These are phyloP conservation scores for Botrytis aclada DNA, from an alignment of 2,329 filamentous ascomycete genomes.

Conservation along the genomic window DNA sequence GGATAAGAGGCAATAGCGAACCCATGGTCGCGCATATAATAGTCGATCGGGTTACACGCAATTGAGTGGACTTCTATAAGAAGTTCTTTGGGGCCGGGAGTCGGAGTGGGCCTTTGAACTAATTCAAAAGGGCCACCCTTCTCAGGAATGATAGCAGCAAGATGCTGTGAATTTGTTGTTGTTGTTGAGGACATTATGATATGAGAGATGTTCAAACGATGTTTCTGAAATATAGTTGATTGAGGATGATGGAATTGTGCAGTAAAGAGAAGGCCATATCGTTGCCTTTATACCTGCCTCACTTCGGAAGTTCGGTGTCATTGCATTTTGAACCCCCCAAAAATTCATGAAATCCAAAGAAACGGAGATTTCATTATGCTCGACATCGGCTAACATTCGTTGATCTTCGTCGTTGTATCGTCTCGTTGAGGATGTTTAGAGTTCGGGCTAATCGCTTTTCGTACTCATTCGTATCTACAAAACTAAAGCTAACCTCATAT, in stretches of 20 bases:
- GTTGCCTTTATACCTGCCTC: neutral
- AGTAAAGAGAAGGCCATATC: too few relatives aligned
- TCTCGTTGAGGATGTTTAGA: neutral
- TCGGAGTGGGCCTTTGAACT: slow-evolving; percentile 34
- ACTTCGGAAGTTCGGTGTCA: neutral
- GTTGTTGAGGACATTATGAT: neutral
- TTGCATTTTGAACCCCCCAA: neutral
- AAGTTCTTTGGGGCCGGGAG: slow-evolving; percentile 41
- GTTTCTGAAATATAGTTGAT: neutral
- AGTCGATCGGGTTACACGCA: slow-evolving; percentile 44
- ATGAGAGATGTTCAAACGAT: neutral
- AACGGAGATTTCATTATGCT: neutral
- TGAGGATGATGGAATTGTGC: neutral
- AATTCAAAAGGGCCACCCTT: neutral
- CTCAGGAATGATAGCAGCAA: slow-evolving; percentile 9
- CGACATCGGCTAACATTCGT: neutral
- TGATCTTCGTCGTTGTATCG: neutral
- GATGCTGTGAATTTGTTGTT: neutral
- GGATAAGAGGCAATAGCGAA: slow-evolving; percentile 31
- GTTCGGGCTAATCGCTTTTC: neutral
- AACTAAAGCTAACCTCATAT: neutral
- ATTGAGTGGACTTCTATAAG: slow-evolving; percentile 42
- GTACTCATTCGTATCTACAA: neutral
- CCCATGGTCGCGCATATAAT: slow-evolving; percentile 36
- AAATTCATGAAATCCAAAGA: neutral